Evolutionary conservation across 805 yeast species (phyloP), one percentile per base, ranked within the genome.

Genomic region (Wickerhamiella cacticola): DNA sequence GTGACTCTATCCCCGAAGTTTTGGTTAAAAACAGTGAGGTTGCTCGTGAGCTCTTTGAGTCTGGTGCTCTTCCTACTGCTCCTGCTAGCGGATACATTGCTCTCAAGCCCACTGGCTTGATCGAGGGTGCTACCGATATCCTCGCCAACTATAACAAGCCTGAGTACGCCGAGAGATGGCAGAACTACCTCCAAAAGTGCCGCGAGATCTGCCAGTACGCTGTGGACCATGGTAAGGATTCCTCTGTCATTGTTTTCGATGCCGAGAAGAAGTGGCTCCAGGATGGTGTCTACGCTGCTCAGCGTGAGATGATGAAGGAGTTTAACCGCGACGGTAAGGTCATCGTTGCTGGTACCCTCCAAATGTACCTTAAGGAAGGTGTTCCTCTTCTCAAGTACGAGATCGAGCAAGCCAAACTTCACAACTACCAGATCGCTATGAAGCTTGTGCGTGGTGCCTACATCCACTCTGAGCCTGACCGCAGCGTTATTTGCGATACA

Each of bases 401-500:
- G 62, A 74, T 76, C 54, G 64, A 70, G 54, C 68, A 78, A 48
- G 96, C 96, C 15, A 55, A 66, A 50, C 62, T 71, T 48, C 57
- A 54, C 46, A 72, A 74, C 46, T 88, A 88, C 65, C 75, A 82
- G 60, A 66, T 87, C 49, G 96, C 95, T 18, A 69, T 87, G 70
- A 88, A 88, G 65, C 73, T 88, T 48, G 97, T 88, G 15, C 78
- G 97, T 65, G 97, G 97, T 54, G 97, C 97, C 13, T 88, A 88
- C 68, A 77, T 88, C 52, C 96, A 88, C 62, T 77, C 94, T 5
- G 97, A 88, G 68, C 75, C 82, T 29, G 71, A 80, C 53, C 73
- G 96, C 59, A 55, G 64, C 4, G 80, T 84, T 16, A 85, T 88
- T 52, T 89, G 80, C 67, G 68, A 71, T 53, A 74, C 86, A 25